Evolutionary conservation across 805 yeast species (phyloP).

Genomic region (Lipomyces japonicus): DNA sequence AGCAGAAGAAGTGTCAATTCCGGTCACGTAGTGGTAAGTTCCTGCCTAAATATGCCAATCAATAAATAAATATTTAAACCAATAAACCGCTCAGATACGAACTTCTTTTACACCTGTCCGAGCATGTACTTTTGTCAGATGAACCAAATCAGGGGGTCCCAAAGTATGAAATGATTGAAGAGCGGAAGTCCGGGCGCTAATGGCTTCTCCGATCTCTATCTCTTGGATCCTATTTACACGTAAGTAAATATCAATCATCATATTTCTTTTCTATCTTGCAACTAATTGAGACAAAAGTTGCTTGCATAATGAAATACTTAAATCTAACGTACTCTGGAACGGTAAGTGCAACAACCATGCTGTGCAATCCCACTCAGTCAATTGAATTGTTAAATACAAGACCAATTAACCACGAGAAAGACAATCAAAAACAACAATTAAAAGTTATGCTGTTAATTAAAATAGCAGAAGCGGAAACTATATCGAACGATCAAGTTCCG

Average conservation of each 20-base stretch:
- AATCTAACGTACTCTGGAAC: conserved; percentile 7
- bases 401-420: too few species aligned
- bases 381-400: too few species aligned
- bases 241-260: too few species aligned
- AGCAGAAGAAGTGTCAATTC: conserved; percentile 51
- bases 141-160: conserved; percentile 75
- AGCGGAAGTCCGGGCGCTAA: conserved; percentile 47
- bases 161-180: conserved; percentile 48
- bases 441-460: too few species aligned
- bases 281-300: background rate
- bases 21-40: conserved; percentile 52
- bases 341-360: background rate
- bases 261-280: background rate
- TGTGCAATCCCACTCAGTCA: background rate
- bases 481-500: too few species aligned
- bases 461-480: too few species aligned
- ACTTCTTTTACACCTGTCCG: conserved; percentile 46
- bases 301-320: background rate
- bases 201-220: conserved; percentile 49
- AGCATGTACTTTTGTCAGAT: conserved; percentile 43
- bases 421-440: too few species aligned
- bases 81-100: conserved; percentile 47
- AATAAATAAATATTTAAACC: conserved; percentile 37
- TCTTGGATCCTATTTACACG: conserved; percentile 46
- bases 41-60: conserved; percentile 35